phyloP scores from a whole-genome alignment of 441 rosid genomes.

The Corymbia calophylla region DNA sequence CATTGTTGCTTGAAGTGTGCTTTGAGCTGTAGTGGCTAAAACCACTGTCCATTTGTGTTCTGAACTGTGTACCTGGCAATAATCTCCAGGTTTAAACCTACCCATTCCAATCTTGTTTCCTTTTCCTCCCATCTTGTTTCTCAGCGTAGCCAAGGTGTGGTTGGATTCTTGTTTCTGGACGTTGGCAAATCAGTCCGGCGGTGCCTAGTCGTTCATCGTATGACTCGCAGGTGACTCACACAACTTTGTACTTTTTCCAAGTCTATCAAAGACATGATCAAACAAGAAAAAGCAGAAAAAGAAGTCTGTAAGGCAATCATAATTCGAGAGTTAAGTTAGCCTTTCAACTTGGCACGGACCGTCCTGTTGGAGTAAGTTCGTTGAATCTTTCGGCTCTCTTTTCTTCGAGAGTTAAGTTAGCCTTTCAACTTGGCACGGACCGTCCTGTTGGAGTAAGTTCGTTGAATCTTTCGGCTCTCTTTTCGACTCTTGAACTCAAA shows the following conservation, averaged over 20 bases:
- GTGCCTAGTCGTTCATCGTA: background rate
- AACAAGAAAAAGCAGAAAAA: background rate
- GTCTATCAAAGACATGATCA: background rate
- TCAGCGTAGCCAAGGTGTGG: background rate
- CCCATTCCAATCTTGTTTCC: background rate
- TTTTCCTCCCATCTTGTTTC: background rate
- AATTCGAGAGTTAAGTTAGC: background rate
- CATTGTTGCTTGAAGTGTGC: background rate
- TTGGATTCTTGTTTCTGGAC: background rate
- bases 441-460: background rate
- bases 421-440: background rate
- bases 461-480: background rate
- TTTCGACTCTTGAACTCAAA: background rate
- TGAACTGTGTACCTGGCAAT: background rate
- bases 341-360: background rate
- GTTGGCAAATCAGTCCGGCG: background rate
- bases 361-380: no score
- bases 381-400: no score
- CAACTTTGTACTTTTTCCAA: background rate
- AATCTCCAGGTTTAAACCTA: background rate
- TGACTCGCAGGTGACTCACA: background rate
- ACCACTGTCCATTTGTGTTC: background rate
- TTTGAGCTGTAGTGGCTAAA: background rate
- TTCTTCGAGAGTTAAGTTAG: background rate
- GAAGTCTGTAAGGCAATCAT: background rate